phyloP scores from a whole-genome alignment of 2,329 filamentous ascomycete species.

The Penicillium sp. region DNA sequence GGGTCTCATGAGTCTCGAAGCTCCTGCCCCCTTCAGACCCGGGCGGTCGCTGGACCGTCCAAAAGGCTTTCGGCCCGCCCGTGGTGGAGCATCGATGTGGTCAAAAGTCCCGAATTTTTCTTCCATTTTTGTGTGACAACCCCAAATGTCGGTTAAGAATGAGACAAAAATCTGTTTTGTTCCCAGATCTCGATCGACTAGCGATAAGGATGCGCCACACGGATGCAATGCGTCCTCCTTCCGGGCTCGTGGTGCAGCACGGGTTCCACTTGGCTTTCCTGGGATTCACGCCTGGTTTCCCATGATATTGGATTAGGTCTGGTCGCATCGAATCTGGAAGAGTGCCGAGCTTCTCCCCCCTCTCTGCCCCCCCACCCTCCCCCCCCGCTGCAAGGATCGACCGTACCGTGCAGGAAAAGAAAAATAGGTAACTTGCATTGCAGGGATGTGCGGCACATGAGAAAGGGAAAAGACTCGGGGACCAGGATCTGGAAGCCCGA shows the following conservation, averaged over 20 bases:
- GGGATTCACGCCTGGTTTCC: constrained; percentile 6
- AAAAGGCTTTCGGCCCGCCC: not conserved
- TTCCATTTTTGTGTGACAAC: constrained; percentile 3
- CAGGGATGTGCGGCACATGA: constrained; percentile 4
- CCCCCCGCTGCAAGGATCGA: constrained; percentile 24
- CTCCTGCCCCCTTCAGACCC: constrained; percentile 2
- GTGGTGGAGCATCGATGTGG: not conserved
- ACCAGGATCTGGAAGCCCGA: not conserved
- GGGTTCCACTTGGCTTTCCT: constrained; percentile 14
- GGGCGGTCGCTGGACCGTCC: constrained; percentile 4
- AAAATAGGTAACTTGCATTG: constrained; percentile 10
- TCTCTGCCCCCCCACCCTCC: constrained; percentile 15
- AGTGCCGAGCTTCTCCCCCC: not conserved
- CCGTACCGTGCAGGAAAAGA: constrained; percentile 8
- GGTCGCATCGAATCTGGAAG: not conserved
- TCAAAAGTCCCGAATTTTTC: not conserved
- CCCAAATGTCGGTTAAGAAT: not conserved
- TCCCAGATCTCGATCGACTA: constrained; percentile 19
- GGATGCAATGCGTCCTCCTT: constrained; percentile 10
- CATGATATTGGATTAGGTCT: not conserved
- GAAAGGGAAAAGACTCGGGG: not conserved
- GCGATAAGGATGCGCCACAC: constrained; percentile 13
- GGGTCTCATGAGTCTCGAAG: not conserved
- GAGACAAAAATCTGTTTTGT: not conserved
- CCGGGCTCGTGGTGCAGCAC: not conserved